Evolutionary conservation across 202 grass and related monocot genomes (phyloP), one percentile per base, ranked within the genome.

Genomic region (Panicum hallii): DNA sequence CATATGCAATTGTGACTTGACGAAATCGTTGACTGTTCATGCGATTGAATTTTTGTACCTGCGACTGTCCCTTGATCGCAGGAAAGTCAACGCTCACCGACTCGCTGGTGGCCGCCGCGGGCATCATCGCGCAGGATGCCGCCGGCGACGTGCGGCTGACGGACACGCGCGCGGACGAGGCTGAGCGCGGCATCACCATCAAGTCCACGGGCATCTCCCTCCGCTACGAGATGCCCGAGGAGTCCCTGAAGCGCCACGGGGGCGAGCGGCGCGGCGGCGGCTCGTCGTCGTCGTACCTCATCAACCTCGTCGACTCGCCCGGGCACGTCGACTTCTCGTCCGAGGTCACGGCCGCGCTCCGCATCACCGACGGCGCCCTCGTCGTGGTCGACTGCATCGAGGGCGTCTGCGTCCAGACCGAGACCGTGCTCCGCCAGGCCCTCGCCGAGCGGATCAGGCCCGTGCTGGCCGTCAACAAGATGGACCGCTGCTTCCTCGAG

Each of bases 121-220:
- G 88, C 38, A 87, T 90, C 52, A 87, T 90, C 34, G 83, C 88
- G 7, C 88, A 90, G 48, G 88, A 87, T 34, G 89, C 75, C 23
- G 89, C 79, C n/a, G 84, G 84, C 30, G 88, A 85, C 63, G 88
- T 82, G 15, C 50, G 83, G 34, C 72, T 89, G 87, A 89, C 82
- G 16, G 87, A 89, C 32, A 89, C 87, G 9, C 87, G 87, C 8
- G 58, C 71, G 16, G 87, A 89, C 58, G 87, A 90, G 40, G 84
- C 89, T 0, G 84, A 87, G 63, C 88, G 79, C 17, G 73, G 84
- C 52, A 90, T 85, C 40, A 90, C 83, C 12, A 90, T 90, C 61
- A 90, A 86, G 63, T 90, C 88, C 10, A 90, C 80, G 23, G 88
- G 88, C 13, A 90, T 87, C 46, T 90, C 88, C 17, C 88, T 87